These are phyloP conservation scores for Graphiopsis chlorocephala DNA, from an alignment of 2,329 filamentous ascomycete species.

Conservation along the genomic window DNA sequence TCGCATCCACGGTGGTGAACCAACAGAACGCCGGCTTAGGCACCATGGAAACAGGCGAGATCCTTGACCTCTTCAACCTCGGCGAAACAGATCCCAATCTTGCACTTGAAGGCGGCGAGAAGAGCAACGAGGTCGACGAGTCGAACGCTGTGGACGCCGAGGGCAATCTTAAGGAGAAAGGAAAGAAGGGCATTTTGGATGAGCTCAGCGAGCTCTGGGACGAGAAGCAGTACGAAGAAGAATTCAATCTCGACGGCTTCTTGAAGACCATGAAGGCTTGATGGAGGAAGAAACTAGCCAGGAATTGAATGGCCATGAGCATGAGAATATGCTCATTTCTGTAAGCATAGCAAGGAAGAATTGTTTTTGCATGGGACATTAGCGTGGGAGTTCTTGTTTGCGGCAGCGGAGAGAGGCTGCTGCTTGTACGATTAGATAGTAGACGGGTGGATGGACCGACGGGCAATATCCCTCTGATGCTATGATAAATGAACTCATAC, in stretches of 20 bases:
- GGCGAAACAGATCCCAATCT: constrained; percentile 62
- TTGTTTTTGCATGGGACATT: background rate
- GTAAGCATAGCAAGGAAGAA: constrained; percentile 2
- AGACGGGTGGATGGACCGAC: background rate
- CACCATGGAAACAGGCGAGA: constrained; percentile 98
- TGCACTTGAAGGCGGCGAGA: constrained; percentile 36
- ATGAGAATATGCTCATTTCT: background rate
- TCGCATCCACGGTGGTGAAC: constrained; percentile 96
- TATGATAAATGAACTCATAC: background rate
- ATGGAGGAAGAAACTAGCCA: background rate
- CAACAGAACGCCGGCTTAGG: constrained; percentile 94
- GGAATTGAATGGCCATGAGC: background rate
- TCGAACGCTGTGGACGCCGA: constrained; percentile 71
- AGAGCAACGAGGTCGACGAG: constrained; percentile 72
- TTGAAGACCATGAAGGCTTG: constrained; percentile 72
- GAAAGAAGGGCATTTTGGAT: constrained; percentile 94
- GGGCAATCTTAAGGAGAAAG: constrained; percentile 87
- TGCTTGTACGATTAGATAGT: background rate
- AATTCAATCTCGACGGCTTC: constrained; percentile 94
- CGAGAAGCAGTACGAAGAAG: constrained; percentile 95
- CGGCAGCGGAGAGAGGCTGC: background rate
- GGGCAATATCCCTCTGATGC: no score
- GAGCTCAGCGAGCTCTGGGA: constrained; percentile 97
- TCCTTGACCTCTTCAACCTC: constrained; percentile 92
- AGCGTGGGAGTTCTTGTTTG: background rate